phyloP scores from a whole-genome alignment of 2,329 filamentous ascomycete genomes.

The Ophiostoma australiae region DNA sequence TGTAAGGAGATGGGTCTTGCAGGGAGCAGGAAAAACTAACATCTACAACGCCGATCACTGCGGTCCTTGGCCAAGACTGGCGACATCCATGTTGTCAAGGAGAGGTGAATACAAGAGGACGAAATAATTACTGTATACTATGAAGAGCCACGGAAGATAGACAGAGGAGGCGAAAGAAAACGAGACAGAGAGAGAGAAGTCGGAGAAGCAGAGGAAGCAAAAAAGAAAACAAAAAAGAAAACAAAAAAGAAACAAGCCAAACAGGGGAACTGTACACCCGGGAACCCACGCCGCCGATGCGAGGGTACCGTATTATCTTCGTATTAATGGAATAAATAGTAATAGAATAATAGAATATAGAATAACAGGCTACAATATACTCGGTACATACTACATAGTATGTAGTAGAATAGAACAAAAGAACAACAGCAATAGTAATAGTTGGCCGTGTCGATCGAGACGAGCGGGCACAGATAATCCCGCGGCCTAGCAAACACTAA shows the following conservation, averaged over 20 bases:
- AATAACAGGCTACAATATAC: background rate
- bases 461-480: background rate
- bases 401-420: background rate
- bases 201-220: background rate
- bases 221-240: background rate
- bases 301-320: background rate
- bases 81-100: no score
- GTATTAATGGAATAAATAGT: background rate
- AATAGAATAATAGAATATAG: background rate
- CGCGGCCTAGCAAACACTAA: background rate
- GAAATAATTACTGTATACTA: background rate
- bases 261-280: background rate
- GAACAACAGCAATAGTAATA: background rate
- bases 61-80: no score
- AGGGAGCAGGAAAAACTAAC: no score
- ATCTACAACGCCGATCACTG: no score
- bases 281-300: conserved; percentile 4
- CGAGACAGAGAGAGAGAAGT: background rate
- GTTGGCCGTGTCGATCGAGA: background rate
- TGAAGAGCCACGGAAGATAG: no score
- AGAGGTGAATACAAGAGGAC: no score
- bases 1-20: no score
- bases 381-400: no score
- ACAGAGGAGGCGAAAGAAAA: no score
- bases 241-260: background rate